Base-by-base conservation (phyloP, 1,284 basidiomycete species). In the Vanrija sp. region DNA sequence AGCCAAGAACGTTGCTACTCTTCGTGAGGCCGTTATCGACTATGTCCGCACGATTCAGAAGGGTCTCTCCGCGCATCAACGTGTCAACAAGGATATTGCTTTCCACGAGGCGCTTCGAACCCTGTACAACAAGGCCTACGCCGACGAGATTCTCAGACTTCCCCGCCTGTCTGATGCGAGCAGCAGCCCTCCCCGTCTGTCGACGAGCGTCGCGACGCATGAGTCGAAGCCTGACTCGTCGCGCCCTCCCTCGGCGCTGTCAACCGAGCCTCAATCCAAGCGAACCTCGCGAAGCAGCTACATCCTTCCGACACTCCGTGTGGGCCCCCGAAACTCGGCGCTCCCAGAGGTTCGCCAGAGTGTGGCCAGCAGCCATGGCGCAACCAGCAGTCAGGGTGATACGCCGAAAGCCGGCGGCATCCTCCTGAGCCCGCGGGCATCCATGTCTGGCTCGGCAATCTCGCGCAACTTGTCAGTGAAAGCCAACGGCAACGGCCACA, bases 81-180 rank as follows among this genome's bases (percentile, higher is more conserved):
- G 84, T 1, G 81, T 84, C 50, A 77, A 96, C 45, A 90, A 91
- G 75, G 96, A 94, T 82, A 78, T 87, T 46, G 83, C 86, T 3
- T 97, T 98, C 81, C 93, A 98, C 69, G 85, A 87, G 57, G 93
- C 90, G 0, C 78, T 98, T 45, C 86, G 89, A 72, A 85, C 84
- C 65, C 86, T 96, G 75, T 97, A 93, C 80, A 82, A 81, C 53
- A 90, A 89, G 74, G 92, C 92, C 66, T 97, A 93, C 76, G 77
- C 84, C 1, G 89, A 92, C 22, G 94, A 98, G 73, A 88, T 96
- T 39, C 53, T 56, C 12, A 36, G 53, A 1, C 55, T 71, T 5
- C 69, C 69, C 18, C 56, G 60, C 0, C 22, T 57, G 14, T 54
- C 62, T 22, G 57, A 56, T 35, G 53, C 59, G 20, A 52, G 58